Evolutionary conservation across 1,284 basidiomycete species (phyloP), one percentile per base, ranked within the genome.

Genomic region (Cutaneotrichosporon sp.): DNA sequence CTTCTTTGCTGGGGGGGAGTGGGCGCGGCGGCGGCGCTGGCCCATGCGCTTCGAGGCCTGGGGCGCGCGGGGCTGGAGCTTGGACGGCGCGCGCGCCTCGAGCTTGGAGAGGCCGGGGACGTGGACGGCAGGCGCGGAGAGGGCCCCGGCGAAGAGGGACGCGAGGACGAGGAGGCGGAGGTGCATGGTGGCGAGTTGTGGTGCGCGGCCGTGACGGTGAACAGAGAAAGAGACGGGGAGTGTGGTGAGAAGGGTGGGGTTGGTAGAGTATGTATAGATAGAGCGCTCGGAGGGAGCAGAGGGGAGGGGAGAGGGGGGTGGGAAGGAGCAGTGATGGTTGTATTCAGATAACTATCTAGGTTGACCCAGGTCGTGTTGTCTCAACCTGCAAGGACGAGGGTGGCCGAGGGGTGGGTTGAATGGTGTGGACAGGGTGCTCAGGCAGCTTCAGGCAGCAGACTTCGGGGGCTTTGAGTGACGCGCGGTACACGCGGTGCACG

Each of bases 1-100:
- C 69, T 80, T 80, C 66, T 71, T 58, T 7, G 67, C 68, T 20
- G 25, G 33, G 25, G 27, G 69, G 55, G 60, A 72, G 71, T 50
- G 34, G 4, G 8, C 3, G 42, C 64, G 64, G 4, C 66, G 69
- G 20, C 65, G 67, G 25, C 74, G 70, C 56, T 69, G 63, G 24
- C 78, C 78, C 74, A 80, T 75, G 22, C 76, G 73, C 43, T 71
- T 69, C 0, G 77, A 75, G 0, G 73, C 70, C 56, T 68, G 66
- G 10, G 73, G 71, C 22, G 68, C 62, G 29, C 77, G 71, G 22
- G 75, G 70, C 57, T 73, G 72, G 18, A 75, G 67, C 64, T 74
- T 74, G 25, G 25, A 16, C 3, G 49, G 56, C n/a, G n/a, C n/a
- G n/a, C n/a, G n/a, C 13, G 56, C 36, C 13, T 56, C 31, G 43